These are phyloP conservation scores for Lactarius sanguifluus DNA, from an alignment of 768 basidiomycete species.

Conservation along the genomic window DNA sequence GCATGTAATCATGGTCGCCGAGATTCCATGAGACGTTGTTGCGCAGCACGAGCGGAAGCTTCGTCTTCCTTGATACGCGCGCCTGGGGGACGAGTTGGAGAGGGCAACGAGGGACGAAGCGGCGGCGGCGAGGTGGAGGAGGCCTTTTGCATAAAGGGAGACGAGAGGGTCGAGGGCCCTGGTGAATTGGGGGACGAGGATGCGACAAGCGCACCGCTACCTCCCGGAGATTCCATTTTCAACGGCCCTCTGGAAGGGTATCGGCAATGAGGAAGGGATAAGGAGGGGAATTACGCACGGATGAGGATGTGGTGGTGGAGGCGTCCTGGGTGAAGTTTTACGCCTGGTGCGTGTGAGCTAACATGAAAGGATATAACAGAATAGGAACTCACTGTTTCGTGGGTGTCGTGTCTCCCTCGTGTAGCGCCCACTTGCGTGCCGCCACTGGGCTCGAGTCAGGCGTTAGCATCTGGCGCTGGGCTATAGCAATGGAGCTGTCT, in stretches of 20 bases:
- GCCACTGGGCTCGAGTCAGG: constrained; percentile 27
- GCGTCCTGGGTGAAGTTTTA: constrained; percentile 16
- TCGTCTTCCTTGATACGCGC: constrained; percentile 57
- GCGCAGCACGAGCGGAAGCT: constrained; percentile 49
- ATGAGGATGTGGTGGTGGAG: constrained; percentile 10
- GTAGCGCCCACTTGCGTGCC: constrained; percentile 24
- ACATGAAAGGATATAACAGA: background rate
- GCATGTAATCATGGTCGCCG: constrained; percentile 73
- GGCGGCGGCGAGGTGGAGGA: constrained; percentile 23
- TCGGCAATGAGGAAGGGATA: constrained; percentile 1
- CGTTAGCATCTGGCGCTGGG: constrained; percentile 24
- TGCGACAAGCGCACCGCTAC: constrained; percentile 20
- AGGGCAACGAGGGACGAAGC: constrained; percentile 30
- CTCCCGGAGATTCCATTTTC: constrained; percentile 17
- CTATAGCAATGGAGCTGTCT: constrained; percentile 8
- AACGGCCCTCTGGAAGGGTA: background rate
- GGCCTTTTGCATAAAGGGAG: constrained; percentile 36
- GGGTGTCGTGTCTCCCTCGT: constrained; percentile 24
- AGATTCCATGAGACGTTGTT: constrained; percentile 55
- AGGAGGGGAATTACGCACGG: background rate
- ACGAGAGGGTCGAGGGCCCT: constrained; percentile 34
- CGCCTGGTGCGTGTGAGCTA: constrained; percentile 20
- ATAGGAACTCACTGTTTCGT: constrained; percentile 20
- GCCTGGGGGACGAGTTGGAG: constrained; percentile 38
- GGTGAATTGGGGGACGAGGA: constrained; percentile 31